Base-by-base conservation (phyloP, 306 rosid genomes). In the Leucaena leucocephala region DNA sequence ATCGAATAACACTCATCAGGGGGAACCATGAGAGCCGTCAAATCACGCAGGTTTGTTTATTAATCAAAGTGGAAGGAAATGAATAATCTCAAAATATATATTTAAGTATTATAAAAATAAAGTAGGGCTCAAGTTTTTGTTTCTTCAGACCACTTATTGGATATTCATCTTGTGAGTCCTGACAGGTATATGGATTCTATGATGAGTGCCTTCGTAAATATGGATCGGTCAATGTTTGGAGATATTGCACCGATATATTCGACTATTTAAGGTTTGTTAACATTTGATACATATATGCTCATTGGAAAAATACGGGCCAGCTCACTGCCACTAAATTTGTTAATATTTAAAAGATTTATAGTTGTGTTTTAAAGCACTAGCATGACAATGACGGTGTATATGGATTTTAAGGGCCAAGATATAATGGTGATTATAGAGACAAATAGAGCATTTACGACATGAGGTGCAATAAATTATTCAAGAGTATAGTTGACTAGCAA, bases 21-120 rank as follows among this genome's bases (percentile, higher is more conserved):
- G 99, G 98, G 81, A 96, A 96, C 83, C 98, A 96, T 68, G 99
- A 96, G 85, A 96, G 99, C 84, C 99, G 99, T 59, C 99, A 93
- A 77, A 96, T 96, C 86, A 96, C 99, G 36, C 99, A 96, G 99
- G 99, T 96, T 86, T 76, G 88, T 72, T 57, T 54, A 59, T 68
- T 33, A 79, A 52, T 67, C 55, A 17, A 67, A 75, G 34, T 71
- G 80, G 42, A 72, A 39, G n/a, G 69, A 48, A 75, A 64, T 40
- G 70, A 66, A 67, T 13, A 39, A 2, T n/a, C 22, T 17, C 27
- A 27, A 42, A 74, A 59, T 9, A 61, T 61, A 61, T 62, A 14
- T 62, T 62, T 5, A 33, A 12, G 27, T 2, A 33, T 6, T 35
- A 36, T 7, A 16, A 43, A 27, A 61, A 64, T 40, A 61, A 61